A percentile compares a stretch with the other conserved stretches of the same genome.
These are phyloP conservation scores for Platanus orientalis DNA, from an alignment of 164 flowering plant species.

Conservation along the genomic window DNA sequence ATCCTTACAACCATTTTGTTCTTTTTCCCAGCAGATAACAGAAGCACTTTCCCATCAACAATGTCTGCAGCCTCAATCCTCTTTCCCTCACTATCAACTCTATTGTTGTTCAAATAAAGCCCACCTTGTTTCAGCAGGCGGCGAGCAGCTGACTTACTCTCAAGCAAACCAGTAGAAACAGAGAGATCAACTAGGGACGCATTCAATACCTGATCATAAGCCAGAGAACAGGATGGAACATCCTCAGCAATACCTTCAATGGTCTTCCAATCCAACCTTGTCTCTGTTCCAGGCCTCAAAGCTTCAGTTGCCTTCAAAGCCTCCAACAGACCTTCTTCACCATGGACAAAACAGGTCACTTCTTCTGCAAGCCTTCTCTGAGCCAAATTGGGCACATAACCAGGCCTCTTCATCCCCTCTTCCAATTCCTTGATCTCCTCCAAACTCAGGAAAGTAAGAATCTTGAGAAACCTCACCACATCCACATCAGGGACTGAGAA, in stretches of 20 bases:
- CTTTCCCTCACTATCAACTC: constrained; percentile 65
- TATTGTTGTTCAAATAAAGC: constrained; percentile 62
- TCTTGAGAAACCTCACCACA: constrained; percentile 63
- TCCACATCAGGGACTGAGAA: constrained; percentile 76
- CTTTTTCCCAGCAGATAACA: constrained; percentile 83
- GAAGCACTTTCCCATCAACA: constrained; percentile 67
- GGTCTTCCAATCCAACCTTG: constrained; percentile 55
- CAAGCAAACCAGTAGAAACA: constrained; percentile 64
- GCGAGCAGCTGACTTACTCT: constrained; percentile 73
- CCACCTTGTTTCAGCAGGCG: constrained; percentile 81
- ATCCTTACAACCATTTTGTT: constrained; percentile 74
- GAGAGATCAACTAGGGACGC: constrained; percentile 58
- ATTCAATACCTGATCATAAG: constrained; percentile 44
- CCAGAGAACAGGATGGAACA: constrained; percentile 60
- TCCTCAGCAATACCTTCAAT: constrained; percentile 68
- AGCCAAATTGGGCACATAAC: constrained; percentile 61
- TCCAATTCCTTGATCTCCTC: constrained; percentile 59
- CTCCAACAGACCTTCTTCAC: constrained; percentile 65
- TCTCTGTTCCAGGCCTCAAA: constrained; percentile 71
- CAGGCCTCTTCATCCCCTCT: constrained; percentile 45
- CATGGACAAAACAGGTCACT: constrained; percentile 79
- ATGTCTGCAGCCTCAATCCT: constrained; percentile 58
- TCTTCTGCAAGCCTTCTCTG: constrained; percentile 77
- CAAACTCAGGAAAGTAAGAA: constrained; percentile 62
- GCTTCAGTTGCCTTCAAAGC: constrained; percentile 83